Percentiles rank a stretch among this genome's conserved stretches.
phyloP scores from a whole-genome alignment of 1,284 basidiomycete species.

The Heterobasidion irregulare region DNA sequence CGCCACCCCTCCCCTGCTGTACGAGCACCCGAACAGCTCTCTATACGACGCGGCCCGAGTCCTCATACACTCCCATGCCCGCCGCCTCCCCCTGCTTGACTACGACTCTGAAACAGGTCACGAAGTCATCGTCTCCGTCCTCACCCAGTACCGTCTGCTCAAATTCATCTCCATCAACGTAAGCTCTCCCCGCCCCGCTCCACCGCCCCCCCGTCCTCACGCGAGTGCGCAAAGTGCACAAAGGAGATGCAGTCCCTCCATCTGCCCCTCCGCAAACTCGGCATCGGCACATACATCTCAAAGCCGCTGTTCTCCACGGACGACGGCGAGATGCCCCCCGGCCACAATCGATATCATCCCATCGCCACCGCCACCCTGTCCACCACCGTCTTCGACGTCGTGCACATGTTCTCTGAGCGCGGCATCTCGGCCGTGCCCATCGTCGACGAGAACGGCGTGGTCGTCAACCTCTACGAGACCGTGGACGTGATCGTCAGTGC shows the following conservation, averaged over 20 bases:
- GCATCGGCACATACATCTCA: constrained; percentile 89
- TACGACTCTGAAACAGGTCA: constrained; percentile 90
- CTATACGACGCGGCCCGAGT: constrained; percentile 88
- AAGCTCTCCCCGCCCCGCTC: constrained; percentile 20
- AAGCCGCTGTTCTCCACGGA: constrained; percentile 31
- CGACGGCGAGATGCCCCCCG: constrained; percentile 29
- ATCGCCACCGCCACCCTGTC: constrained; percentile 88
- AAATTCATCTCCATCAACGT: constrained; percentile 99
- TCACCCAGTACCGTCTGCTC: constrained; percentile 96
- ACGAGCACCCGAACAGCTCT: constrained; percentile 82
- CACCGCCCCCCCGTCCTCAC: constrained; percentile 6
- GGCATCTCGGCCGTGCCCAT: constrained; percentile 98
- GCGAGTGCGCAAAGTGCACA: constrained; percentile 39
- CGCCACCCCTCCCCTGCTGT: constrained; percentile 84
- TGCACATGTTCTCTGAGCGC: constrained; percentile 96
- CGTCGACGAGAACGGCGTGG: constrained; percentile 87
- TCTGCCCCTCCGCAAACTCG: constrained; percentile 76
- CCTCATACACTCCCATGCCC: constrained; percentile 93
- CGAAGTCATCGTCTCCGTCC: constrained; percentile 91
- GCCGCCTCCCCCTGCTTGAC: constrained; percentile 91
- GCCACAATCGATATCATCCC: constrained; percentile 73
- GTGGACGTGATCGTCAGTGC: constrained; percentile 93
- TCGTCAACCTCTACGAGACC: constrained; percentile 96
- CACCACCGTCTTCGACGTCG: constrained; percentile 96
- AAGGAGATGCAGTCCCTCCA: constrained; percentile 74